Percentiles rank a stretch among this genome's conserved stretches.
phyloP scores from a whole-genome alignment of 306 rosid genomes.

The Castanea mollissima region DNA sequence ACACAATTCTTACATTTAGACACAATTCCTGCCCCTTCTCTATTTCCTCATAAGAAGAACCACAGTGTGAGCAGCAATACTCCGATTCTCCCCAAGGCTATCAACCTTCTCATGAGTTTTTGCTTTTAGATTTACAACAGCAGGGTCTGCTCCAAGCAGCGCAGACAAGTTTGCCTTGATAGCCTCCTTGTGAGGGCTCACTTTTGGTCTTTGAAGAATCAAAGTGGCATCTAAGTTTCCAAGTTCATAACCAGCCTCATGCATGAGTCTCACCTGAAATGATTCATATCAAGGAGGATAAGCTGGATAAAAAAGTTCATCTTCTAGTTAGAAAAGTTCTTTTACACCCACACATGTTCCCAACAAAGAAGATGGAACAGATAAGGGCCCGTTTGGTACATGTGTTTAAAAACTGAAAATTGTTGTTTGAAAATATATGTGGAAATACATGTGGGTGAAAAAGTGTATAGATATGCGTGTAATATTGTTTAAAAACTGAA shows the following conservation, averaged over 20 bases:
- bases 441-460: too few relatives aligned
- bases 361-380: background rate
- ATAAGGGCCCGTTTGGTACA: background rate
- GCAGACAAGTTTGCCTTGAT: constrained; percentile 83
- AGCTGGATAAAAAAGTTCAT: constrained; percentile 2
- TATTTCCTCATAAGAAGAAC: constrained; percentile 89
- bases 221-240: constrained; percentile 92
- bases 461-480: too few relatives aligned
- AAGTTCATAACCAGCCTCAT: constrained; percentile 85
- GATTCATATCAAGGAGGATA: constrained; percentile 2
- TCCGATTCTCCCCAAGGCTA: constrained; percentile 94
- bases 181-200: constrained; percentile 92
- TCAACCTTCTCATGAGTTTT: constrained; percentile 98
- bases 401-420: too few relatives aligned
- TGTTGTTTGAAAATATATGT: too few relatives aligned
- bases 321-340: background rate
- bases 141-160: constrained; percentile 82
- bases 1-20: constrained; percentile 5
- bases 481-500: too few relatives aligned
- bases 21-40: background rate
- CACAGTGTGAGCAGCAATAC: constrained; percentile 96
- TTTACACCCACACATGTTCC: constrained; percentile 1
- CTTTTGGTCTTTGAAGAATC: constrained; percentile 92
- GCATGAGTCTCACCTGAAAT: constrained; percentile 85
- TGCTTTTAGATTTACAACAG: constrained; percentile 88